Evolutionary conservation across 441 rosid genomes (phyloP).

Genomic region (Bruguiera hainesii): DNA sequence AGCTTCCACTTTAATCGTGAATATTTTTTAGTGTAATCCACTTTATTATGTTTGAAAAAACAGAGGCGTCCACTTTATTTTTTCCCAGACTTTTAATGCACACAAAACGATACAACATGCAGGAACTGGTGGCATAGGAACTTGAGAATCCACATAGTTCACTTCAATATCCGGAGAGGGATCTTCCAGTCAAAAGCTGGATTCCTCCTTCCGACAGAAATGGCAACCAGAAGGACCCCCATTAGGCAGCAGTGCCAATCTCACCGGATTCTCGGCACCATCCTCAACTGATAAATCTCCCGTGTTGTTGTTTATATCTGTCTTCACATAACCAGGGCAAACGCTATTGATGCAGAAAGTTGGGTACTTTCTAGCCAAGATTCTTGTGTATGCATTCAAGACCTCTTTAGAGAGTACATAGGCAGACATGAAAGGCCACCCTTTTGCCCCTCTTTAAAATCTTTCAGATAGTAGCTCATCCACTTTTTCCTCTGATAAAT

Average conservation of each 20-base stretch:
- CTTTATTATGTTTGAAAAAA: too few relatives aligned
- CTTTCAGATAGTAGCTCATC: background rate
- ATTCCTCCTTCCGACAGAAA: background rate
- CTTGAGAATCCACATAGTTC: background rate
- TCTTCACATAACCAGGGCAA: background rate
- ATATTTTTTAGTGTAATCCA: too few relatives aligned
- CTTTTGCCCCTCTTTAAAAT: slow-evolving; percentile 8
- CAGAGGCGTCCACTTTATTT: too few relatives aligned
- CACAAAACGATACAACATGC: too few relatives aligned
- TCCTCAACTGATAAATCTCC: background rate
- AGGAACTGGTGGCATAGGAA: background rate
- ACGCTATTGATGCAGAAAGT: background rate
- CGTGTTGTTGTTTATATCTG: background rate
- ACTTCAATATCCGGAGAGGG: background rate
- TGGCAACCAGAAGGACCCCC: slow-evolving; percentile 2
- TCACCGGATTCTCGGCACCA: background rate
- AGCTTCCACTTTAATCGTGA: too few relatives aligned
- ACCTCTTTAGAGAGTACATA: slow-evolving; percentile 3
- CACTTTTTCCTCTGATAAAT: background rate
- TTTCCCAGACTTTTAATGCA: too few relatives aligned
- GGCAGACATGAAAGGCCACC: slow-evolving; percentile 4
- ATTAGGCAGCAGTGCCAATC: background rate
- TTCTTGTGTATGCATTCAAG: background rate
- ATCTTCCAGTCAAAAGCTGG: background rate
- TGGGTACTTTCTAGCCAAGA: background rate